Evolutionary conservation across 495 filamentous ascomycete genomes (phyloP).

Genomic region (Hypoxylon lienhwacheense): DNA sequence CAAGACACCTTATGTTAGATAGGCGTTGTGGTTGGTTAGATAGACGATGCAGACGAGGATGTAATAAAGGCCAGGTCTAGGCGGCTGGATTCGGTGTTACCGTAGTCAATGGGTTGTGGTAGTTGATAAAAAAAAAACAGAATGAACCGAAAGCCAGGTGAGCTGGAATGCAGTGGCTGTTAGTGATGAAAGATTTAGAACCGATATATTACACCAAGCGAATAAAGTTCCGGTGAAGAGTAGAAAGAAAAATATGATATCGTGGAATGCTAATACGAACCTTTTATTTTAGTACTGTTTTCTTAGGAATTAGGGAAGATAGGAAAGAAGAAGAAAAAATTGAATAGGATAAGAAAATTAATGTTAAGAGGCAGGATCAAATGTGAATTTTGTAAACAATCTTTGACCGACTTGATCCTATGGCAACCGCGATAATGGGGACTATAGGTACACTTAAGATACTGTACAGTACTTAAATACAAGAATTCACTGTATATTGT

Average conservation of each 20-base stretch:
- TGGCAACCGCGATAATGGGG: conserved; percentile 23
- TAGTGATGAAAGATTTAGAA: conserved; percentile 27
- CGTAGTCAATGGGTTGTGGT: conserved; percentile 9
- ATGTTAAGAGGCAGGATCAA: conserved; percentile 20
- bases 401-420: conserved; percentile 12
- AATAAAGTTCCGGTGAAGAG: conserved; percentile 15
- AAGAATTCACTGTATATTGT: too few species aligned
- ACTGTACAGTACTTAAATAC: too few species aligned
- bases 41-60: too few species aligned
- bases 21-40: too few species aligned
- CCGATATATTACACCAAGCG: conserved; percentile 15
- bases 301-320: conserved; percentile 8
- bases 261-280: conserved; percentile 33
- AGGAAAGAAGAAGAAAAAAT: conserved; percentile 5
- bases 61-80: conserved; percentile 19
- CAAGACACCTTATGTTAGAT: too few species aligned
- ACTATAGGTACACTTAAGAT: too few species aligned
- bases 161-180: conserved; percentile 34
- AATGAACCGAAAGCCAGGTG: conserved; percentile 16
- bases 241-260: conserved; percentile 22
- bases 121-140: conserved; percentile 23
- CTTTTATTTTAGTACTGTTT: conserved; percentile 27
- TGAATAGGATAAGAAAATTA: conserved; percentile 4
- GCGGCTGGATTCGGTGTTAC: conserved; percentile 18
- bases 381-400: conserved; percentile 33